Evolutionary conservation across 2,329 filamentous ascomycete species (phyloP), one percentile per base, ranked within the genome.

Genomic region (Metarhizium robertsii): DNA sequence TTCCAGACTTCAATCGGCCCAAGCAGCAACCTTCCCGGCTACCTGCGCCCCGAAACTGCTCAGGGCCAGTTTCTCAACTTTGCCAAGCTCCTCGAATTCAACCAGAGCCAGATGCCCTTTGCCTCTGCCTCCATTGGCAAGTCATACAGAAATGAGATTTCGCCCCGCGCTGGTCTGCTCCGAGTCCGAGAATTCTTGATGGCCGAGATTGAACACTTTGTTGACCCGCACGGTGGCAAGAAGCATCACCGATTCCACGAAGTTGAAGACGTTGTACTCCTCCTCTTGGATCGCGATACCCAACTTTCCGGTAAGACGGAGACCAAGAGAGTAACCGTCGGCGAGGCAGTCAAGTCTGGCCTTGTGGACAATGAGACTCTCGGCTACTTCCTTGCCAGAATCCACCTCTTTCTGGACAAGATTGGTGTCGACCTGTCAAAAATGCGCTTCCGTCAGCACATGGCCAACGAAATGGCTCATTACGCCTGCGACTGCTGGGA

Each of bases 1-100:
- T 99, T 97, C 79, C 87, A 92, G 73, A 96, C 92, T 46, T 80
- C 88, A 40, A 97, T 99, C 68, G 94, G 94, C 59, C 92, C 92
- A 55, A 95, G 89, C 75, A 88, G 88, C 72, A 92, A 95, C 68
- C 79, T 88, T 59, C 83, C 88, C 50, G 92, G 90, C 54, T 96
- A 90, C 71, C 79, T 96, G 57, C 84, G 92, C 55, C 94, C 94
- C 47, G 94, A 99, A 75, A 99, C 94, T 34, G 94, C 94, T 4
- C 94, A 99, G 79, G 94, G 94, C 61, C 94, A 99, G 75, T 99
- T 99, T 75, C 77, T 97, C 61, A 96, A 95, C 75, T 99, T 99
- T 72, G 84, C 87, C 64, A 96, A 96, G 77, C 84, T 99, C 50
- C 85, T 97, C 57, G 92, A 96, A 62, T 97, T 92, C 79, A 97